phyloP scores from a whole-genome alignment of 176 grass and related monocot genomes.

The Rhynchospora tenuis region DNA sequence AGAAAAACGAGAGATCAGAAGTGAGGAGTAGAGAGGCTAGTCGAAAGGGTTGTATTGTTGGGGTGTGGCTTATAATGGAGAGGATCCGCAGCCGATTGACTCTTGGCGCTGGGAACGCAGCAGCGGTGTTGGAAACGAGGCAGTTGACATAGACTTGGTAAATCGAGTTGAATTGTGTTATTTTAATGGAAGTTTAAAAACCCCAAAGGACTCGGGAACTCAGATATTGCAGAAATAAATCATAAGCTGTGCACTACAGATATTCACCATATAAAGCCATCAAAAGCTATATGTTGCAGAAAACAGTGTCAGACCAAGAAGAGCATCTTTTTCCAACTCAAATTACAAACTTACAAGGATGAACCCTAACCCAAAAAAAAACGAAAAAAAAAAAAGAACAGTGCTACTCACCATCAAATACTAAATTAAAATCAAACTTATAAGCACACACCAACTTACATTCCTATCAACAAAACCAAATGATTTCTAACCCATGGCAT shows the following conservation, averaged over 20 bases:
- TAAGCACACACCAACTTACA: not conserved
- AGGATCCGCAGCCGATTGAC: not conserved
- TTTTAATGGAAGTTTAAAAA: not conserved
- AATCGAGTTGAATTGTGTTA: too few relatives aligned
- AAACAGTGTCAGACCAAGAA: slow-evolving; percentile 4
- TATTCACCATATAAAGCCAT: slow-evolving; percentile 2
- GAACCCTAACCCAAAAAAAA: not conserved
- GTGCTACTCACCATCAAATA: not conserved
- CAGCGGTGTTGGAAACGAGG: too few relatives aligned
- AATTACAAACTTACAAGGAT: slow-evolving; percentile 11
- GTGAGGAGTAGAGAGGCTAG: not conserved
- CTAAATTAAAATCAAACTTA: not conserved
- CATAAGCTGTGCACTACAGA: not conserved
- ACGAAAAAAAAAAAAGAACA: not conserved
- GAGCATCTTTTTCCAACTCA: not conserved
- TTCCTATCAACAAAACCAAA: slow-evolving; percentile 22
- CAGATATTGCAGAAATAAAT: not conserved
- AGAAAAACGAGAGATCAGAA: not conserved
- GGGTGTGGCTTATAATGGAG: not conserved
- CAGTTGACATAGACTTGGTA: too few relatives aligned
- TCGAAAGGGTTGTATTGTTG: not conserved
- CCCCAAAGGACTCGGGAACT: not conserved
- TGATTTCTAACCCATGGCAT: slow-evolving; percentile 65
- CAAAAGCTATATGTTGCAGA: not conserved
- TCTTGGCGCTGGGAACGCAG: not conserved